Evolutionary conservation across 2,329 filamentous ascomycete species (phyloP), one percentile per base, ranked within the genome.

Genomic region (Mycosphaerella arachidis): DNA sequence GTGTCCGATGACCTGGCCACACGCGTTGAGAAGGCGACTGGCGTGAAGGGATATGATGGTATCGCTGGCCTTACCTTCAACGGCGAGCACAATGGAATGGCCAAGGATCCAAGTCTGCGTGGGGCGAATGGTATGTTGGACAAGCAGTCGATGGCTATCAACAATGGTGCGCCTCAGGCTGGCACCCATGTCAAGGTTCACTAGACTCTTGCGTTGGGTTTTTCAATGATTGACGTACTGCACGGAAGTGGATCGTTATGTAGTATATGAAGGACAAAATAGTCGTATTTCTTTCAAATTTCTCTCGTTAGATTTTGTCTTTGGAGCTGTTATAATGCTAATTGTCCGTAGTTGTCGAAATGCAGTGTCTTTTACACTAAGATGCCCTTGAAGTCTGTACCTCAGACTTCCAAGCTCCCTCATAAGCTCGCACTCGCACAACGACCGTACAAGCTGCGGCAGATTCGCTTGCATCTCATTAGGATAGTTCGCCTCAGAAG

Each of bases 21-120:
- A 9, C 75, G 84, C 0, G 69, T 87, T 0, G 85, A 87, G 77
- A 86, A 86, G 77, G 83, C 83, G 0, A 86, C 83, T 2, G 84
- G 85, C 0, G 76, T 86, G 16, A 81, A 84, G 74, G 84, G 84
- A 0, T 86, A 87, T 59, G 76, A 78, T 20, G 82, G 83, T 0
- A 86, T 87, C 51, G 70, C 78, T 4, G 75, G 77, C 2, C 66
- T 87, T 66, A 70, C 71, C 9, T 87, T 87, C 71, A 86, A 85
- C 52, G 84, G 85, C 2, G 83, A 80, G 0, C 82, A 86, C 69
- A 87, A 86, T 61, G 83, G 82, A 6, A 84, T 87, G 76, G 76
- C 81, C 10, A 81, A 80, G 66, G 77, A 81, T 55, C 57, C 63
- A 9, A 77, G 74, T 53, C 67, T 79, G 29, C 74, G 75, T 53